Base-by-base conservation (phyloP, 371 early-diverging fungal genomes). In the Agmasoma carcini region DNA sequence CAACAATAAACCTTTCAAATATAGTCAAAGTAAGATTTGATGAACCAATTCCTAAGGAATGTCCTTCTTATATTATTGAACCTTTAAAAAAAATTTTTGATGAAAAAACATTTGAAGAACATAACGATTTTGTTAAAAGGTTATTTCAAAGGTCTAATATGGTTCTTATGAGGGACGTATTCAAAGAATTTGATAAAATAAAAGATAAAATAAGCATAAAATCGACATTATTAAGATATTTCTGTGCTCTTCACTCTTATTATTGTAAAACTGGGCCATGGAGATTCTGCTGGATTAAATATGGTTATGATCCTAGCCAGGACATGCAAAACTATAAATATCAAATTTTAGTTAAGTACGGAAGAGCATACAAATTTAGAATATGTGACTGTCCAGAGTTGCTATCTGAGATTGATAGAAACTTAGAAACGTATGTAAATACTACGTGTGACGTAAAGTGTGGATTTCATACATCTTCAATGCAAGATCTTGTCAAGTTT, bases 261-360 rank as follows among this genome's bases (percentile, higher is more conserved):
- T 65, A 50, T 12, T 50, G 48, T 54, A 39, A 41, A 4, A 52
- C 58, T 33, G 75, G 75, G 0, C 75, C 75, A 2, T 74, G 72
- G 72, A 62, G 66, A 38, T 63, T 62, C 44, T 60, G 55, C 11
- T 71, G 75, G 72, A 39, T 69, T 7, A 33, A 29, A 29, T 69
- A 61, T 34, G 71, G 71, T 26, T 61, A 61, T 59, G 60, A 74
- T 50, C 75, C 75, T 4, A 67, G 45, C 33, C 14, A 2, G 11
- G 65, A 71, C 39, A 55, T 31, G 44, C 11, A 38, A 0, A 62
- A 59, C 31, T 74, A 71, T 41, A 66, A 52, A 27, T 70, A 65
- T 54, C 75, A 74, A 52, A 51, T 62, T 22, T 46, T 69, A 23
- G 59, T 61, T 22, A 46, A 58, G 41, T 59, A 59, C 22, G 51